Evolutionary conservation across 2,329 filamentous ascomycete species (phyloP), one percentile per base, ranked within the genome.

Genomic region (Xylaria sp.): DNA sequence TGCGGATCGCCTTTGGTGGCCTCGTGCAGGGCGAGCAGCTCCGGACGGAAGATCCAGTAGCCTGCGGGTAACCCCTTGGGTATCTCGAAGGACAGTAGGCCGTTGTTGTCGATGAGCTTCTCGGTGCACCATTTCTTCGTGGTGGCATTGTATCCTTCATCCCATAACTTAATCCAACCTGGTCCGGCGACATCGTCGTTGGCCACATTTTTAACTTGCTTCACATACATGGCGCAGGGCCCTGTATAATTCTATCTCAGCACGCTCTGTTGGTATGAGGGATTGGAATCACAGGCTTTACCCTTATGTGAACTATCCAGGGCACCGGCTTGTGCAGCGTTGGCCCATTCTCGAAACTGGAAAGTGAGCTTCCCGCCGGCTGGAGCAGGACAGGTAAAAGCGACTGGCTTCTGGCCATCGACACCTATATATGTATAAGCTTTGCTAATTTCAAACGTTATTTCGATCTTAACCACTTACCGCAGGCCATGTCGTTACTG

Each of bases 101-200:
- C 91, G 25, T 89, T 84, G 79, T 89, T 88, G 63, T 81, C 83
- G 67, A 91, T 91, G 67, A 94, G 83, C 69, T 87, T 88, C 75
- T 92, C 87, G 2, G 89, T 91, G 79, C 92, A 93, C 91, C 91
- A 94, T 77, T 87, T 82, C 32, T 82, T 78, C 1, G 82, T 82
- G 5, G 77, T 73, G 5, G 81, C 77, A 73, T 92, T 84, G 79
- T 91, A 92, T 54, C 90, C 90, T 60, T 90, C 85, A 66, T 92
- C 86, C 83, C 86, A 93, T 76, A 94, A 87, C 84, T 93, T 93
- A 85, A 94, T 92, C 92, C 92, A 94, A 47, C 91, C 91, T 60
- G 84, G 81, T 4, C 91, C 91, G 27, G 84, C 81, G 59, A 88
- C 88, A 13, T 86, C 78, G 71, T 84, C 81, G 25, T 76, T 77